A percentile compares a stretch with the other conserved stretches of the same genome.
Conservation (phyloP, 2,329 filamentous ascomycete species). For the Aciculosporium take region DNA sequence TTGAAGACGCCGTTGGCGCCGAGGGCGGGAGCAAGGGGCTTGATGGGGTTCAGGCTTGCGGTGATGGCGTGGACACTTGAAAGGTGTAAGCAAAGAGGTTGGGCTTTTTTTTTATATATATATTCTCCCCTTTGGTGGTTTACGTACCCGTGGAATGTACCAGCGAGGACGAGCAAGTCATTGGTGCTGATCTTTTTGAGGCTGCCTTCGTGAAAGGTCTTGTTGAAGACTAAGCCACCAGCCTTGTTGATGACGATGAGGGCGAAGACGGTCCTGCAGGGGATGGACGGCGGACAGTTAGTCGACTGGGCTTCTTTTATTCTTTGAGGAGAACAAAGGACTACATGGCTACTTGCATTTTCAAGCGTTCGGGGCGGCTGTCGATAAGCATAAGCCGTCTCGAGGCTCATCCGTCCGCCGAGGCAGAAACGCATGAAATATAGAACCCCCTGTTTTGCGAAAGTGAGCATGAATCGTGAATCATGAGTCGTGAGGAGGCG, state of each 20-base stretch:
- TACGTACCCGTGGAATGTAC: slow-evolving; percentile 82
- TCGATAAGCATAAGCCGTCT: background rate
- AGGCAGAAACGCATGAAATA: slow-evolving; percentile 5
- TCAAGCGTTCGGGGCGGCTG: background rate
- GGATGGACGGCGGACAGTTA: background rate
- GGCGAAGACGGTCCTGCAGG: slow-evolving; percentile 72
- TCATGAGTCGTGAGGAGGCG: background rate
- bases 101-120: background rate
- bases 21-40: slow-evolving; percentile 21
- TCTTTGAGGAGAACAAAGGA: too few species aligned
- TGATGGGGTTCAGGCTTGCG: slow-evolving; percentile 44
- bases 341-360: too few species aligned
- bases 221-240: slow-evolving; percentile 89
- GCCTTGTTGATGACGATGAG: slow-evolving; percentile 99
- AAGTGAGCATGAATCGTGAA: too few species aligned
- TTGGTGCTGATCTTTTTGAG: slow-evolving; percentile 85
- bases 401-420: slow-evolving; percentile 8
- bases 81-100: slow-evolving; percentile 6
- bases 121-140: slow-evolving; percentile 1
- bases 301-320: background rate
- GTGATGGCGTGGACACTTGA: slow-evolving; percentile 55
- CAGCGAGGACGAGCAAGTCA: slow-evolving; percentile 90
- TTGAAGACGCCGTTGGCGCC: slow-evolving; percentile 24
- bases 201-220: slow-evolving; percentile 73
- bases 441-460: background rate